Conservation (phyloP, 768 basidiomycete species). For the Russula brevipes region DNA sequence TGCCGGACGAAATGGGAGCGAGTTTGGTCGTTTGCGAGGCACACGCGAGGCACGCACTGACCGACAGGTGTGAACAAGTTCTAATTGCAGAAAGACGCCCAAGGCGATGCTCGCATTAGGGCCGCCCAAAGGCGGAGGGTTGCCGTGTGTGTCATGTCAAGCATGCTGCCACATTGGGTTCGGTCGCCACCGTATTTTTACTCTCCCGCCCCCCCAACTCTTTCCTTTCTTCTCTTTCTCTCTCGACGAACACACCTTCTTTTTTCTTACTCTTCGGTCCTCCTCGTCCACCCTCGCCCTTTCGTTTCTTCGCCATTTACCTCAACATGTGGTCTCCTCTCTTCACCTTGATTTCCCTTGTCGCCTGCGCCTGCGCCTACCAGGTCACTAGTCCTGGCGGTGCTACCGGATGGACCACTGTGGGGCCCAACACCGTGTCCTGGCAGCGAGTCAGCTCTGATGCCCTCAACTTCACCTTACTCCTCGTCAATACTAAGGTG, state of each 20-base stretch:
- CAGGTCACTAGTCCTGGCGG: constrained; percentile 41
- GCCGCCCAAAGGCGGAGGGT: neutral
- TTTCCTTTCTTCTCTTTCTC: neutral
- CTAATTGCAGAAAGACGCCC: no score
- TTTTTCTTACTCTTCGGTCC: neutral
- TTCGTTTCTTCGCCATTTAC: neutral
- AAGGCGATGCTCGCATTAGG: no score
- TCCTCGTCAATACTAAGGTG: constrained; percentile 58
- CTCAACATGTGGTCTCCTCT: constrained; percentile 39
- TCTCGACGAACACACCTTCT: constrained; percentile 18
- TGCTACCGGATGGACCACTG: constrained; percentile 51
- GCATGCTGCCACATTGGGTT: no score
- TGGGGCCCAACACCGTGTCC: constrained; percentile 42
- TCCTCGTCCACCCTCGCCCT: constrained; percentile 1
- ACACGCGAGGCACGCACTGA: no score
- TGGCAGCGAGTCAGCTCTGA: constrained; percentile 71
- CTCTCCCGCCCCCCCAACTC: neutral
- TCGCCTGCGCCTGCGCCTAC: constrained; percentile 55
- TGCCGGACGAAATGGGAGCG: no score
- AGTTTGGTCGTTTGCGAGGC: no score
- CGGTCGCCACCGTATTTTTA: neutral
- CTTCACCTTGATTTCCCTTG: constrained; percentile 41
- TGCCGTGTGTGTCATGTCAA: neutral
- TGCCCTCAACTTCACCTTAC: constrained; percentile 56
- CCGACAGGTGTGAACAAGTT: no score